Conservation (phyloP, 495 filamentous ascomycete species). For the Talaromyces borbonicus region DNA sequence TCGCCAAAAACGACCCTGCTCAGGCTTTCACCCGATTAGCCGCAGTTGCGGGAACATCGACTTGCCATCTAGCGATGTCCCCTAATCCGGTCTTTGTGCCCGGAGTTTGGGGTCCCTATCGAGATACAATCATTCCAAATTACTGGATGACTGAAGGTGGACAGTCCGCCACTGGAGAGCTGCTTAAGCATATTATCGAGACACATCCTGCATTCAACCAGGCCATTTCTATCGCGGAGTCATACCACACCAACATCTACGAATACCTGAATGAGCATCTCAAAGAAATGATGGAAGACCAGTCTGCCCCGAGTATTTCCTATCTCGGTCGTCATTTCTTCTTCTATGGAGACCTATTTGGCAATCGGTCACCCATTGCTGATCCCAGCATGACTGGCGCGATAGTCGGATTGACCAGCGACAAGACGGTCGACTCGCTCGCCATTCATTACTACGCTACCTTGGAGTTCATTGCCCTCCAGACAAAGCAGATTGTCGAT, state of each 20-base stretch:
- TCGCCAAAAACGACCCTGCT: constrained; percentile 63
- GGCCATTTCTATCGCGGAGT: constrained; percentile 63
- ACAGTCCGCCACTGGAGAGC: constrained; percentile 88
- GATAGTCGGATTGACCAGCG: constrained; percentile 73
- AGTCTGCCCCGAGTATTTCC: constrained; percentile 62
- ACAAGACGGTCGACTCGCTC: constrained; percentile 75
- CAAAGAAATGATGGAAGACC: constrained; percentile 56
- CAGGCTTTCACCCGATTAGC: constrained; percentile 93
- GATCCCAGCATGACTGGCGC: constrained; percentile 87
- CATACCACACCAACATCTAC: constrained; percentile 76
- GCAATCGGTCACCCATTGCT: constrained; percentile 88
- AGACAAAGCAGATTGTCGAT: constrained; percentile 91
- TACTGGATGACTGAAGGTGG: constrained; percentile 97
- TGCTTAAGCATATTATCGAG: constrained; percentile 87
- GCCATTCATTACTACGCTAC: constrained; percentile 87
- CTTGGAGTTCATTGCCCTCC: constrained; percentile 94
- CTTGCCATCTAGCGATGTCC: constrained; percentile 95
- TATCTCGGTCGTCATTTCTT: constrained; percentile 88
- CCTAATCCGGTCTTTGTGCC: constrained; percentile 80
- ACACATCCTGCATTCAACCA: constrained; percentile 83
- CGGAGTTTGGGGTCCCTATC: constrained; percentile 94
- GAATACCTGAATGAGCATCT: constrained; percentile 90
- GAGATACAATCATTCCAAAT: constrained; percentile 80
- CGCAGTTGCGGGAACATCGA: constrained; percentile 93
- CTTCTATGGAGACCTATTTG: constrained; percentile 98